Evolutionary conservation across 2,329 filamentous ascomycete genomes (phyloP).

Genomic region (Fusarium bactridioides): DNA sequence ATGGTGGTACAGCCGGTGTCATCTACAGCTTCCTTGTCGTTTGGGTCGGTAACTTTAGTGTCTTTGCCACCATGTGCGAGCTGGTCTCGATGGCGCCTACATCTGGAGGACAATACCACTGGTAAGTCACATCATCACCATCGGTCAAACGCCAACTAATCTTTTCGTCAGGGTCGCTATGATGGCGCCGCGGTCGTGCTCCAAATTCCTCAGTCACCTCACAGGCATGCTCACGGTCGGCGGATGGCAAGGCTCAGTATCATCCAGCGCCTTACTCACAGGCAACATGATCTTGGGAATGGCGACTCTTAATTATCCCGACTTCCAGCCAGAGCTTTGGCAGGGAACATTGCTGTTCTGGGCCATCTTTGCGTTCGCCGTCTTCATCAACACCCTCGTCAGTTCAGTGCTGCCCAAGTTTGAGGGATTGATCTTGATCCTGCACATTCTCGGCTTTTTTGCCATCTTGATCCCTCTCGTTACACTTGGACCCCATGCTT

Average conservation of each 20-base stretch:
- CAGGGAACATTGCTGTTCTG: conserved; percentile 60
- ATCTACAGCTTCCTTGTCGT: conserved; percentile 60
- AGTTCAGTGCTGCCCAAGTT: conserved; percentile 57
- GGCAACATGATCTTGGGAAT: conserved; percentile 55
- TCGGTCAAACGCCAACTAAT: fast-evolving
- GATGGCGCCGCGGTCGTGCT: conserved; percentile 55
- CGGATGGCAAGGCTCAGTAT: conserved; percentile 52
- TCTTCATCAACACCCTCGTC: conserved; percentile 60
- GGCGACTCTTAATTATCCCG: conserved; percentile 43
- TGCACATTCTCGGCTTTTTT: conserved; percentile 54
- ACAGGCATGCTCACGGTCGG: conserved; percentile 58
- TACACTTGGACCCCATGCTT: conserved; percentile 44
- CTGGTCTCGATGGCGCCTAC: conserved; percentile 58
- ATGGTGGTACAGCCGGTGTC: conserved; percentile 61
- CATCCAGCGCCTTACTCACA: conserved; percentile 51
- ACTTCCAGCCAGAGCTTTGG: conserved; percentile 53
- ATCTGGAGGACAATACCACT: conserved; percentile 67
- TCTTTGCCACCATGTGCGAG: conserved; percentile 52
- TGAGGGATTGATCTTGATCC: conserved; percentile 57
- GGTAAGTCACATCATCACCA: conserved; percentile 21
- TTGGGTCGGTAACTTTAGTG: conserved; percentile 55
- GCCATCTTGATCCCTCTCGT: conserved; percentile 45
- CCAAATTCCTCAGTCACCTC: conserved; percentile 64
- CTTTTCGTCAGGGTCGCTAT: conserved; percentile 53
- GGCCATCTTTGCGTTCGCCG: conserved; percentile 54